A percentile compares a stretch with the other conserved stretches of the same genome.
Conservation (phyloP, 1,284 basidiomycete species). For the Cryptococcus jaspeensis region DNA sequence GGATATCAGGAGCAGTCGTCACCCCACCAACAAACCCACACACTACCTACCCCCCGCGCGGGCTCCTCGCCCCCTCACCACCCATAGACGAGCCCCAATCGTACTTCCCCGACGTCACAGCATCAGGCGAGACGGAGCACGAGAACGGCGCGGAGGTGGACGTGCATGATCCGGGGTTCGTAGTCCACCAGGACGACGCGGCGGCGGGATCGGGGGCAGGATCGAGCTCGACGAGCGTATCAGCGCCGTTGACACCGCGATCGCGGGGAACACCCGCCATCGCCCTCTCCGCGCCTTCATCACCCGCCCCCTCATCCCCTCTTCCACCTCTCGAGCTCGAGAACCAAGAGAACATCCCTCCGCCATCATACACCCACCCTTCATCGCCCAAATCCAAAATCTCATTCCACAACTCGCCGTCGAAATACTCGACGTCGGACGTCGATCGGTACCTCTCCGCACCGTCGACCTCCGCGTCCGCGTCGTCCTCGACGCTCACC, state of each 20-base stretch:
- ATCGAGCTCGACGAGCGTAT: background rate
- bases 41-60: background rate
- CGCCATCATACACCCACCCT: conserved; percentile 7
- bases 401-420: conserved; percentile 9
- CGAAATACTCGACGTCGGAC: conserved; percentile 12
- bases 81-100: conserved; percentile 8
- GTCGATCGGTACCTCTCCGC: conserved; percentile 11
- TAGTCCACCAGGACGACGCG: conserved; percentile 17
- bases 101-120: background rate
- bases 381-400: conserved; percentile 3
- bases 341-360: conserved; percentile 36
- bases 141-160: conserved; percentile 12
- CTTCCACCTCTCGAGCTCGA: conserved; percentile 8
- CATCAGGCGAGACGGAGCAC: conserved; percentile 1
- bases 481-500: background rate
- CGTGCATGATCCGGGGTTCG: conserved; percentile 33
- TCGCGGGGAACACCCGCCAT: conserved; percentile 1
- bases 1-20: conserved; percentile 23
- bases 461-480: conserved; percentile 5
- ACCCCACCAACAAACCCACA: conserved; percentile 8
- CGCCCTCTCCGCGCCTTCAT: conserved; percentile 8
- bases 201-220: background rate
- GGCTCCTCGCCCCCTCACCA: conserved; percentile 20
- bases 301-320: conserved; percentile 5
- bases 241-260: conserved; percentile 5